A percentile compares a stretch with the other conserved stretches of the same genome.
Evolutionary conservation across 148 eudicot species (phyloP).

Genomic region (Arctostaphylos glauca): DNA sequence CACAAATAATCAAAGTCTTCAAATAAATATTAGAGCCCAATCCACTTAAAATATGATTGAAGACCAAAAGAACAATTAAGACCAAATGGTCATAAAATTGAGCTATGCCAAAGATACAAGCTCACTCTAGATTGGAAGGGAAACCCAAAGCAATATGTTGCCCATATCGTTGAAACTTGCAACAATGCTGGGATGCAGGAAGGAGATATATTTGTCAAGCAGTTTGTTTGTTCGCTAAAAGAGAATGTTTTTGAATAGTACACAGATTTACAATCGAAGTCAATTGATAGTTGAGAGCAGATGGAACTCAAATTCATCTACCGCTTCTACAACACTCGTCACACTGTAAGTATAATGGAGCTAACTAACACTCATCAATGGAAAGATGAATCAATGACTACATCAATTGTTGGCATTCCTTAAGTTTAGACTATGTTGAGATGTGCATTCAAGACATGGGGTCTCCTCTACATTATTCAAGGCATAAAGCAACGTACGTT

Average conservation of each 20-base stretch:
- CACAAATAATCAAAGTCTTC: too few relatives aligned
- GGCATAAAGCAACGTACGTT: background rate
- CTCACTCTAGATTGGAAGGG: too few relatives aligned
- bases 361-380: background rate
- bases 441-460: conserved; percentile 10
- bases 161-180: background rate
- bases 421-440: background rate
- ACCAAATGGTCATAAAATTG: too few relatives aligned
- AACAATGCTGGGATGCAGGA: background rate
- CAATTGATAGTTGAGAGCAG: background rate
- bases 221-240: background rate
- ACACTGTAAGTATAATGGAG: background rate
- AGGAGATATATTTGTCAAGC: background rate
- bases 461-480: background rate
- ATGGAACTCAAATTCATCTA: background rate
- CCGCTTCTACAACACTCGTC: background rate
- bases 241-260: background rate
- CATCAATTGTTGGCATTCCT: background rate
- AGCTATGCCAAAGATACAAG: too few relatives aligned
- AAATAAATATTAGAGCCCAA: too few relatives aligned
- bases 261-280: background rate
- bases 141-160: background rate
- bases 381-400: background rate
- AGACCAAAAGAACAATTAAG: too few relatives aligned
- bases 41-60: too few relatives aligned